phyloP scores from a whole-genome alignment of 441 rosid genomes.

The Capsella rubella region DNA sequence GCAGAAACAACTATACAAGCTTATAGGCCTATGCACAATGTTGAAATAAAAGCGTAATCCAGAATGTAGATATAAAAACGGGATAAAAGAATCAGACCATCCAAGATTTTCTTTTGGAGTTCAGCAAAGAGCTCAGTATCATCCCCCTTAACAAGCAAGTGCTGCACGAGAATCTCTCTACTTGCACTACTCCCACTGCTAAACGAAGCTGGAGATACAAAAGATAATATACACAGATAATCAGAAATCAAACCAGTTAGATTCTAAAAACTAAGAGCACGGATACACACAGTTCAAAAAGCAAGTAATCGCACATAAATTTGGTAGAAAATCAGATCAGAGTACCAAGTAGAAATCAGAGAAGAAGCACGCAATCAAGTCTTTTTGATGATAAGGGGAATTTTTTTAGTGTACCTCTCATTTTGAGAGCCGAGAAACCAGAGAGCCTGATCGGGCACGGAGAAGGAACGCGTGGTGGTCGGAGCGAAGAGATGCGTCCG shows the following conservation, averaged over 20 bases:
- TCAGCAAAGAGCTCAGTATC: constrained; percentile 65
- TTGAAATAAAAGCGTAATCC: constrained; percentile 11
- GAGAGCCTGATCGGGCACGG: constrained; percentile 27
- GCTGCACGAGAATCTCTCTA: constrained; percentile 80
- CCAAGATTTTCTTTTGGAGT: constrained; percentile 62
- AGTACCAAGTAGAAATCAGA: not conserved
- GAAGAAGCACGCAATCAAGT: constrained; percentile 9
- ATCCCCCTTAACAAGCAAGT: constrained; percentile 79
- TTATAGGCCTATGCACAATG: not conserved
- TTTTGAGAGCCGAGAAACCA: constrained; percentile 45
- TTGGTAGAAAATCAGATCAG: constrained; percentile 15
- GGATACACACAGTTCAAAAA: not conserved
- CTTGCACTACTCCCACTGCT: constrained; percentile 54
- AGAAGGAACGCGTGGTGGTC: constrained; percentile 43
- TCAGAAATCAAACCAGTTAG: constrained; percentile 20
- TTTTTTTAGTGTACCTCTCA: constrained; percentile 29
- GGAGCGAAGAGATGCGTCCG: constrained; percentile 43
- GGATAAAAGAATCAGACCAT: constrained; percentile 50
- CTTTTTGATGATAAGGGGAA: not conserved
- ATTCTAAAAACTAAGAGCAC: not conserved
- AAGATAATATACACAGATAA: not conserved
- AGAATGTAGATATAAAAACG: not conserved
- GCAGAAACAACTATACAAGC: not conserved
- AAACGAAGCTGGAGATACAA: constrained; percentile 57
- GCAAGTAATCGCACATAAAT: not conserved